phyloP scores from a whole-genome alignment of 495 filamentous ascomycete species.

The Penicillium riverlandense region DNA sequence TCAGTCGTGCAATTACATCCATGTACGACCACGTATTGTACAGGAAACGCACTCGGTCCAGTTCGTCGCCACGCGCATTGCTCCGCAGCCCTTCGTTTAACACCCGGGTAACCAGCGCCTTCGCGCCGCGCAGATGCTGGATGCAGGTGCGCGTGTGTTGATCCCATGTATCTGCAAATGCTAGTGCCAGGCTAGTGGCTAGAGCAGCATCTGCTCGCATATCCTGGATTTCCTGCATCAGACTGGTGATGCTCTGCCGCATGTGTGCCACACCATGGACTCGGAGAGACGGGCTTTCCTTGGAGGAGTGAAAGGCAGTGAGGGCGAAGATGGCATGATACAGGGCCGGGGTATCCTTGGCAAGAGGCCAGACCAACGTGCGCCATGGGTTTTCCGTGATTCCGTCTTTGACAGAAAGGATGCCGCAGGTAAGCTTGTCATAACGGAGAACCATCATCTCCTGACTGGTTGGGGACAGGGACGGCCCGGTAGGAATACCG shows the following conservation, averaged over 20 bases:
- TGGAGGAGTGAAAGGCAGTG: constrained; percentile 68
- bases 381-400: constrained; percentile 72
- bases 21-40: constrained; percentile 78
- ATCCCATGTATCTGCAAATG: constrained; percentile 76
- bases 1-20: constrained; percentile 73
- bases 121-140: constrained; percentile 64
- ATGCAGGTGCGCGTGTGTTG: constrained; percentile 69
- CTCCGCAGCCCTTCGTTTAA: constrained; percentile 35
- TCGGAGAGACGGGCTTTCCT: constrained; percentile 48
- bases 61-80: constrained; percentile 29
- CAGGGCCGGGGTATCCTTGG: constrained; percentile 58
- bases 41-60: constrained; percentile 57
- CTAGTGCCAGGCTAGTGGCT: constrained; percentile 66
- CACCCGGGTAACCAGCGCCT: constrained; percentile 54
- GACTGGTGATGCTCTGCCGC: constrained; percentile 53
- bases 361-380: constrained; percentile 66
- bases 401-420: constrained; percentile 68
- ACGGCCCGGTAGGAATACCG: constrained; percentile 9
- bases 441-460: constrained; percentile 65
- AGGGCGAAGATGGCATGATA: constrained; percentile 70
- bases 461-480: constrained; percentile 39
- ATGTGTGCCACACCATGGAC: constrained; percentile 68
- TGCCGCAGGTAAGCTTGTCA: constrained; percentile 66
- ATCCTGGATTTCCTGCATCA: constrained; percentile 51
- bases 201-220: constrained; percentile 62